Evolutionary conservation across 352 stramenopile genomes (phyloP).

Genomic region (Pythium phragmitis): DNA sequence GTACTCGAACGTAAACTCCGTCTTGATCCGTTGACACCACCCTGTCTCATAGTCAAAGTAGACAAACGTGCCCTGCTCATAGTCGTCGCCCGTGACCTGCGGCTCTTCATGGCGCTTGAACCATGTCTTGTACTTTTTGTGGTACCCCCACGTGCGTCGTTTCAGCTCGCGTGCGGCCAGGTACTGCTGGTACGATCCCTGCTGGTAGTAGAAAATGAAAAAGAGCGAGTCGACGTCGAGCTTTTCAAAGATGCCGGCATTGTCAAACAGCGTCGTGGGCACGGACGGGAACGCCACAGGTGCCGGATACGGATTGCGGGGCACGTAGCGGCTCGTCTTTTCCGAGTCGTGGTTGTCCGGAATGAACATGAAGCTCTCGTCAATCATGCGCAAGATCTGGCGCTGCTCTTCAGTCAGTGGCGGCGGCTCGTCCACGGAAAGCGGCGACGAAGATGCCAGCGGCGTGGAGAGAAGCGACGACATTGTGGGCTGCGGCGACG

Average conservation of each 20-base stretch:
- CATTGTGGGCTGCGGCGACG: constrained; percentile 22
- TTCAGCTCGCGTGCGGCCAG: constrained; percentile 97
- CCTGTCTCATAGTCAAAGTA: constrained; percentile 99
- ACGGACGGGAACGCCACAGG: constrained; percentile 88
- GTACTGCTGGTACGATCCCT: constrained; percentile 99
- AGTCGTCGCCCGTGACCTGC: constrained; percentile 96
- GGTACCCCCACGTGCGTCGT: constrained; percentile 98
- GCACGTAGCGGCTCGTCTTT: constrained; percentile 90
- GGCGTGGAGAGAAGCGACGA: constrained; percentile 19
- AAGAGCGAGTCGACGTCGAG: constrained; percentile 98
- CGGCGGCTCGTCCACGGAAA: constrained; percentile 39
- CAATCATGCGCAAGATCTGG: constrained; percentile 77
- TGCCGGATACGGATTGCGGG: constrained; percentile 94
- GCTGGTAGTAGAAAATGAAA: constrained; percentile 99
- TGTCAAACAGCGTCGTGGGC: constrained; percentile 92
- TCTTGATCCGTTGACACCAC: constrained; percentile 99
- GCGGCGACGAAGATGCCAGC: constrained; percentile 11
- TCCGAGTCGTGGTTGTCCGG: constrained; percentile 90
- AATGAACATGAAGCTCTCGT: constrained; percentile 92
- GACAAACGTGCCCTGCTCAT: constrained; percentile 99
- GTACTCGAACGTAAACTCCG: constrained; percentile 99
- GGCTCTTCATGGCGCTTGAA: constrained; percentile 98
- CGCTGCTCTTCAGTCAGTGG: constrained; percentile 78
- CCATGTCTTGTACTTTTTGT: constrained; percentile 99
- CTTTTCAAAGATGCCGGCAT: constrained; percentile 96